Evolutionary conservation across 106 monocot species (phyloP), one percentile per base, ranked within the genome.

Genomic region (Acanthochlamys bracteata): DNA sequence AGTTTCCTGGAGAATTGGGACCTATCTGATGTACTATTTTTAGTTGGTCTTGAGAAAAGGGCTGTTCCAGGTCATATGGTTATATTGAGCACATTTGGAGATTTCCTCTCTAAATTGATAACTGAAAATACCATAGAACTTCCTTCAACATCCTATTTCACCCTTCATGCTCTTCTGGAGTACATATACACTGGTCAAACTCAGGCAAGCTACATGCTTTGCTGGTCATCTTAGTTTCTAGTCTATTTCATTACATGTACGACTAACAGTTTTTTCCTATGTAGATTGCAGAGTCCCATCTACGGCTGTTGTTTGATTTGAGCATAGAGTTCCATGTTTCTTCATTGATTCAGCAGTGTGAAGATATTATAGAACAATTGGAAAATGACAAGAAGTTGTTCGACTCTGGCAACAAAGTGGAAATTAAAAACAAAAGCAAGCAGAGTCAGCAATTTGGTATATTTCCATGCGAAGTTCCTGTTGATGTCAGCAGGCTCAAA

Each of bases 1-100:
- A 78, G 80, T 59, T 90, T 90, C 72, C 69, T 86, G 41, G 95
- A 95, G 66, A 90, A 70, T 51, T 90, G 95, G 86, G 90, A 90
- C 25, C 70, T 95, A 43, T 67, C 86, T 26, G 95, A 95, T 71
- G 52, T 80, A 17, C 39, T 80, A 54, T 95, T 95, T 76, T 66
- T 79, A 46, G 82, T 87, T 72, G 86, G 84, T 65, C 52, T 17
- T 57, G 90, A 82, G 43, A 65, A 20, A 74, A 87, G 74, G 63
- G 76, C 59, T 43, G 76, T 95, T 68, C 95, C 87, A 49, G 95
- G 82, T 10, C 95, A 95, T 61, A 84, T 46, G 57, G 63, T 95
- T 17, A 82, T 95, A 24, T 78, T 95, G 69, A 43, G 58, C 61
- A 70, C 82, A 56, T 79, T 72, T 41, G 90, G 95, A 19, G 68